Evolutionary conservation across 2,329 filamentous ascomycete genomes (phyloP), one percentile per base, ranked within the genome.

Genomic region (Alternaria solani): DNA sequence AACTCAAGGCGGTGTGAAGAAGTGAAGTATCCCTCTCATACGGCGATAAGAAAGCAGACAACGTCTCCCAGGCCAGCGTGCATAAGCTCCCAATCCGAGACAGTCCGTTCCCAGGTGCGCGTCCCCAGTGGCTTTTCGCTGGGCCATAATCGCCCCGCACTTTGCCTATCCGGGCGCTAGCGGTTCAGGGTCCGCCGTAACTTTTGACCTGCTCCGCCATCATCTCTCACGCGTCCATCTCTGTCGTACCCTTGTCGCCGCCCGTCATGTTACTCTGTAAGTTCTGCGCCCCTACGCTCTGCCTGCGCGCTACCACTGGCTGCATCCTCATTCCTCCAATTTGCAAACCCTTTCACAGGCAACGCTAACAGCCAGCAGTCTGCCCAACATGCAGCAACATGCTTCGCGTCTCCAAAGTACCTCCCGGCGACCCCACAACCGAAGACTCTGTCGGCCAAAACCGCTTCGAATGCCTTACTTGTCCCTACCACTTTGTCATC

Each of bases 391-490:
- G 92, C 84, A 89, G 89, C 79, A 95, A 94, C 83, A 89, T 93
- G 79, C 88, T 95, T 75, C 92, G 90, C 73, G 89, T 94, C 72
- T 88, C 88, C 51, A 71, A 74, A 62, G 74, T 81, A 6, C 79
- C 81, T 7, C 68, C 75, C 36, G 75, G 68, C 59, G 78, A 80
- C 51, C 80, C 81, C 41, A 73, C 72, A 8, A 71, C 66, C 52
- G 78, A 78, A 59, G 67, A 77, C 20, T 70, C 76, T 59, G 71
- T 72, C 20, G 81, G 80, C 62, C 78, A 81, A 46, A 97, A 97
- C 83, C 90, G 93, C 59, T 93, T 98, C 80, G 93, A 96, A 81
- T 99, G 95, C 82, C 91, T 93, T 59, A 96, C 93, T 59, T 99
- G 95, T 72, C 94, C 95, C 4, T 99, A 96, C 83, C 89, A 96